Conservation (phyloP, 768 basidiomycete genomes). For the Coprinopsis marcescibilis region DNA sequence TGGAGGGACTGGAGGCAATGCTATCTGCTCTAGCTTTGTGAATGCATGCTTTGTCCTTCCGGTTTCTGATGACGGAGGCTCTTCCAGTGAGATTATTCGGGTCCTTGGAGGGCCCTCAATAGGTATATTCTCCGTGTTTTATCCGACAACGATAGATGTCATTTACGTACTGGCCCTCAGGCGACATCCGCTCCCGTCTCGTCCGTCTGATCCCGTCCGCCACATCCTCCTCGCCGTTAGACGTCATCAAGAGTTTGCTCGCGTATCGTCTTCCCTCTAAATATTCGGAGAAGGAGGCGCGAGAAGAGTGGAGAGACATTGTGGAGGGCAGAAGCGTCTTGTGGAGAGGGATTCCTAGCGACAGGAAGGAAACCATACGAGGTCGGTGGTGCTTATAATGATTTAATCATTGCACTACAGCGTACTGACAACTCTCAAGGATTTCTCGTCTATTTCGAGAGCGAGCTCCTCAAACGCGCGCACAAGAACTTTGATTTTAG, state of each 20-base stretch:
- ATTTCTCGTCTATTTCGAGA: constrained; percentile 90
- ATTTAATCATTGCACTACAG: not conserved
- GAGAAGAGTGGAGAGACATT: constrained; percentile 88
- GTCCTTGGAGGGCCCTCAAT: constrained; percentile 85
- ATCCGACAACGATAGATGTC: too few relatives aligned
- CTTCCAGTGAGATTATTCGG: constrained; percentile 90
- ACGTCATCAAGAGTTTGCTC: constrained; percentile 71
- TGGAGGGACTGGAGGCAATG: constrained; percentile 93
- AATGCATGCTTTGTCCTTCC: constrained; percentile 80
- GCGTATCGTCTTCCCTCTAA: constrained; percentile 72
- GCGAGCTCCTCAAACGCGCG: constrained; percentile 78
- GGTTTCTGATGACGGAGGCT: constrained; percentile 94
- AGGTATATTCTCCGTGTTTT: too few relatives aligned
- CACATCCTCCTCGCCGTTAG: constrained; percentile 52
- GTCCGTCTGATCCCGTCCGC: constrained; percentile 79
- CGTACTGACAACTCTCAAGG: constrained; percentile 37
- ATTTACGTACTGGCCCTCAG: constrained; percentile 28
- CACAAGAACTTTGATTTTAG: constrained; percentile 94
- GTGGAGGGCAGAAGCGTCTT: constrained; percentile 80
- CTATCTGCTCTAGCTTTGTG: constrained; percentile 81
- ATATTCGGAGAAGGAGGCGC: constrained; percentile 66
- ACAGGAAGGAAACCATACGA: constrained; percentile 87
- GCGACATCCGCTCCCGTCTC: constrained; percentile 84
- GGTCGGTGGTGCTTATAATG: constrained; percentile 39
- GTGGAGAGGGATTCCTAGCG: constrained; percentile 83